Conservation (phyloP, 176 grass and related monocot genomes). For the Oryza longistaminata region DNA sequence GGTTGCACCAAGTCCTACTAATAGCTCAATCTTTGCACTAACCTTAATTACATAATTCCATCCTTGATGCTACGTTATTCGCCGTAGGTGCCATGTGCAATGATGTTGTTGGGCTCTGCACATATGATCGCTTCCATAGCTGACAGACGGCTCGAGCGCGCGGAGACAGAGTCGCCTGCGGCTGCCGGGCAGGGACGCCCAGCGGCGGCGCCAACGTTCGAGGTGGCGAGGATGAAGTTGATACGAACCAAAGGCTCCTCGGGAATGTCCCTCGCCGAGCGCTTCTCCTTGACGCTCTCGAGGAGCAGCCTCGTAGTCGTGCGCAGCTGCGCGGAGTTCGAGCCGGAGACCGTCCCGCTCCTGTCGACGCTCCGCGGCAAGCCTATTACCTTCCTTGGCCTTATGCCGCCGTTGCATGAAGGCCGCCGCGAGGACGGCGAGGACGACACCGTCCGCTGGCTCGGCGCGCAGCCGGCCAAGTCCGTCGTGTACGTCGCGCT, state of each 20-base stretch:
- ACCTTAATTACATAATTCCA: background rate
- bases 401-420: slow-evolving; percentile 34
- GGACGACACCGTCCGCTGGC: slow-evolving; percentile 32
- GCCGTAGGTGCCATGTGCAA: background rate
- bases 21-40: background rate
- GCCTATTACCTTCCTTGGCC: slow-evolving; percentile 35
- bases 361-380: slow-evolving; percentile 18
- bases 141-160: too few species aligned
- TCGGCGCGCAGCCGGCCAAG: slow-evolving; percentile 29
- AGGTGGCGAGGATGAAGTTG: background rate
- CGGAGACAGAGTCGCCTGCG: background rate
- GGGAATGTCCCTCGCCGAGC: background rate
- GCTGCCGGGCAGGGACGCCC: background rate
- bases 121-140: background rate
- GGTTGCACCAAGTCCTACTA: background rate
- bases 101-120: background rate
- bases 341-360: slow-evolving; percentile 23
- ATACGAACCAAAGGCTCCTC: background rate
- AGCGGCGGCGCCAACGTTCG: background rate
- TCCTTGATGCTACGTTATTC: background rate
- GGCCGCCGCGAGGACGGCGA: background rate
- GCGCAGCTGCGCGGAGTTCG: slow-evolving; percentile 45
- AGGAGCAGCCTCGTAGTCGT: slow-evolving; percentile 33
- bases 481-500: slow-evolving; percentile 60
- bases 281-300: background rate